Conservation (phyloP, 2,329 filamentous ascomycete species). For the Lachnum nothofagi region DNA sequence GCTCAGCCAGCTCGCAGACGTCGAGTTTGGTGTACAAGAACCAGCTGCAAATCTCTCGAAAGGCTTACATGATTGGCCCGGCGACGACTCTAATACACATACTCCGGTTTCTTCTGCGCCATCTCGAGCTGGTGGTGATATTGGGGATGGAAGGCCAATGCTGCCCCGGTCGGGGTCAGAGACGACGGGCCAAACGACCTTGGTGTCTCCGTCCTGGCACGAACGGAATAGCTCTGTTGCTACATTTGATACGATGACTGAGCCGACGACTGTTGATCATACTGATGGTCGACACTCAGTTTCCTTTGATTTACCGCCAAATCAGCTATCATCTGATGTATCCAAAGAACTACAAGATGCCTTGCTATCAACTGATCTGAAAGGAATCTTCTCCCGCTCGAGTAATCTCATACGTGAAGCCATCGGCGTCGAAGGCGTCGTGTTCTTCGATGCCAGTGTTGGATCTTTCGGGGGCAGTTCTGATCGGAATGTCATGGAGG, state of each 20-base stretch:
- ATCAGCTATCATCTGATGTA: conserved; percentile 9
- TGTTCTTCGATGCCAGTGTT: conserved; percentile 31
- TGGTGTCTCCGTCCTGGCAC: conserved; percentile 17
- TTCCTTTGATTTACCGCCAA: conserved; percentile 22
- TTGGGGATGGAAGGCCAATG: conserved; percentile 17
- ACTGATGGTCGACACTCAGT: conserved; percentile 19
- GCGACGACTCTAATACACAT: conserved; percentile 17
- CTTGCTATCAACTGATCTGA: conserved; percentile 26
- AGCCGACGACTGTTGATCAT: conserved; percentile 11
- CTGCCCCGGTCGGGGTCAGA: conserved; percentile 15
- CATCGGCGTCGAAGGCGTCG: conserved; percentile 28
- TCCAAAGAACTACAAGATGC: conserved; percentile 26
- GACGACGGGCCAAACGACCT: conserved; percentile 15
- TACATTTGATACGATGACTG: conserved; percentile 19
- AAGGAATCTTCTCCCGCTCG: conserved; percentile 26
- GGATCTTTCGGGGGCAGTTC: conserved; percentile 28
- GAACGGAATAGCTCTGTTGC: conserved; percentile 25
- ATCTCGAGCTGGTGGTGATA: conserved; percentile 1
- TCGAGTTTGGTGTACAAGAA: conserved; percentile 31
- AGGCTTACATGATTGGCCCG: conserved; percentile 22
- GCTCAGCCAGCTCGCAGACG: conserved; percentile 23
- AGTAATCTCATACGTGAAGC: conserved; percentile 32
- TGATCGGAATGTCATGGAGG: conserved; percentile 19
- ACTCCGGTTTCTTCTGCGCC: conserved; percentile 17
- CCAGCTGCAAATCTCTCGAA: conserved; percentile 22